Percentiles rank a stretch among this genome's conserved stretches.
Evolutionary conservation across 2,329 filamentous ascomycete genomes (phyloP).

Genomic region (Nothophaeocryptopus gaeumannii): DNA sequence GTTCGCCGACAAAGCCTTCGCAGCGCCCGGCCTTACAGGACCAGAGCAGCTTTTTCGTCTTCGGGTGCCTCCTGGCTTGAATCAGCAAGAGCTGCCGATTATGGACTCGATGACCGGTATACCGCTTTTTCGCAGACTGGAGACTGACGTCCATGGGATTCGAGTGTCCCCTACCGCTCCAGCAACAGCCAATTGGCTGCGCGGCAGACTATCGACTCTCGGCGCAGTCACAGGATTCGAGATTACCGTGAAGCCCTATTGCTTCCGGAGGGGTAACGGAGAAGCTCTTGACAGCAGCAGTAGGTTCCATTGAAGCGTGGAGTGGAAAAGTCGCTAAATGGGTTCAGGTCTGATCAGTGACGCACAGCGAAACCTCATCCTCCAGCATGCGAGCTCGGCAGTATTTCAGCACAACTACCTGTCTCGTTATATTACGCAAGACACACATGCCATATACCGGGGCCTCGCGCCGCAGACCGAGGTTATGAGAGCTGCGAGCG

Average conservation of each 20-base stretch:
- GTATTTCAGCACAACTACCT: constrained; percentile 1
- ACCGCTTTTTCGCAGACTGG: background rate
- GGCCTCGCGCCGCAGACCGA: too few relatives aligned
- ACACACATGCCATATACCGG: background rate
- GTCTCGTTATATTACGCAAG: background rate
- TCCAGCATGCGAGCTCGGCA: constrained; percentile 1
- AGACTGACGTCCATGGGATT: background rate
- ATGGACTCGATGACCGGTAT: background rate
- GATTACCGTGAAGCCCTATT: background rate
- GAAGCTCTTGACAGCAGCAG: constrained; percentile 20
- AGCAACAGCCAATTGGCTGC: background rate
- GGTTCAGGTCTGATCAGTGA: background rate
- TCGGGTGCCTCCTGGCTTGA: background rate
- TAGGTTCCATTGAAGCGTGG: constrained; percentile 5
- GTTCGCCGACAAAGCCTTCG: constrained; percentile 19
- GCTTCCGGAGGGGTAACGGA: constrained; percentile 8
- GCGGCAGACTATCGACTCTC: background rate
- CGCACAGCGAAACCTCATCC: constrained; percentile 1
- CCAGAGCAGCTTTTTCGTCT: background rate
- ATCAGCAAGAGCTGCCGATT: constrained; percentile 12
- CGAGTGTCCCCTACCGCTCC: background rate
- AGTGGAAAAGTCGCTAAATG: background rate
- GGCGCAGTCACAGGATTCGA: background rate
- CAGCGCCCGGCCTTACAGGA: background rate
- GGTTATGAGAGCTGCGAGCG: constrained; percentile 1